phyloP scores from a whole-genome alignment of 2,329 filamentous ascomycete species.

The Trichoderma sp. region DNA sequence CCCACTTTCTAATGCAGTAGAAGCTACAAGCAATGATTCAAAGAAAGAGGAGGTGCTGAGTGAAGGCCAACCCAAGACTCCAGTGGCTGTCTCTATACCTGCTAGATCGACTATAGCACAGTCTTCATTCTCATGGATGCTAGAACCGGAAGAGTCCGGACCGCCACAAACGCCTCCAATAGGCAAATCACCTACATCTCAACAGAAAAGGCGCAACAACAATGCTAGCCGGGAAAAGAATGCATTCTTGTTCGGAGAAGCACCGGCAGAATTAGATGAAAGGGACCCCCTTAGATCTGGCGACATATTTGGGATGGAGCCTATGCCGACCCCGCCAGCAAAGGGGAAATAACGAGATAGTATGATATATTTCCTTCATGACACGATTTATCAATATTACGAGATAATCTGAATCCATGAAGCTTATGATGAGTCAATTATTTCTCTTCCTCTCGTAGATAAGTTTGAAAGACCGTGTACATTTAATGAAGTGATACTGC shows the following conservation, averaged over 20 bases:
- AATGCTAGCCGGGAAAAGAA: constrained; percentile 56
- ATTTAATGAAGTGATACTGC: not conserved
- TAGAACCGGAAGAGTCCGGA: constrained; percentile 55
- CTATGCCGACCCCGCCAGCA: constrained; percentile 39
- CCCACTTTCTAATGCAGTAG: not conserved
- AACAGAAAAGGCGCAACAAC: constrained; percentile 44
- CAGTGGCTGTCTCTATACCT: constrained; percentile 48
- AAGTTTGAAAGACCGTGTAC: not conserved
- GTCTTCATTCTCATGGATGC: constrained; percentile 79
- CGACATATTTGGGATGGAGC: constrained; percentile 59
- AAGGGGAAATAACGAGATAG: constrained; percentile 27
- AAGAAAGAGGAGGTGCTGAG: not conserved
- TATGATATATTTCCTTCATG: not conserved
- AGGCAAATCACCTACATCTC: constrained; percentile 35
- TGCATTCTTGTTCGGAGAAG: constrained; percentile 62
- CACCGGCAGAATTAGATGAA: constrained; percentile 39
- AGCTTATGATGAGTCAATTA: not conserved
- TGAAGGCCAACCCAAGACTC: constrained; percentile 11
- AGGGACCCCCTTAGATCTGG: constrained; percentile 43
- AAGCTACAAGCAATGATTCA: not conserved
- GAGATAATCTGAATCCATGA: not conserved
- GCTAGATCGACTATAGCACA: constrained; percentile 69
- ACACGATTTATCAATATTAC: not conserved
- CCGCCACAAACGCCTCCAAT: constrained; percentile 28
- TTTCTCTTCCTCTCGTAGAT: not conserved